phyloP scores from a whole-genome alignment of 1,284 basidiomycete genomes.

The Tranzscheliella williamsii region DNA sequence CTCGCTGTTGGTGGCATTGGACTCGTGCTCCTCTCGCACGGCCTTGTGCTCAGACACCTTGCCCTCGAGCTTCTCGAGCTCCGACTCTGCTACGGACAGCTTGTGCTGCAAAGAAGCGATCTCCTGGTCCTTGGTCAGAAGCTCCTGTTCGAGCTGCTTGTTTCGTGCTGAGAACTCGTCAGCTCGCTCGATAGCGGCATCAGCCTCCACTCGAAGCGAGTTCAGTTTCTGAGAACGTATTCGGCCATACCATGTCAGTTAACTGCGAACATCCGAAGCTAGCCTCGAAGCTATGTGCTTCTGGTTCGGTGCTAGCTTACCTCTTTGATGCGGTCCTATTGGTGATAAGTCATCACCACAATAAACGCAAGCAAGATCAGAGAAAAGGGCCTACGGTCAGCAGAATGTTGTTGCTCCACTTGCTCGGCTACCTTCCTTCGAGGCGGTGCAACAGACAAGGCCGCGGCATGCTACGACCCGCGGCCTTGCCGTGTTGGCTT shows the following conservation, averaged over 20 bases:
- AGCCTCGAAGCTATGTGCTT: too few relatives aligned
- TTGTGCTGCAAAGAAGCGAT: slow-evolving; percentile 81
- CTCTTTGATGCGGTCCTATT: slow-evolving; percentile 67
- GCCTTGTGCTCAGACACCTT: slow-evolving; percentile 75
- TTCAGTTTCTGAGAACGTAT: slow-evolving; percentile 66
- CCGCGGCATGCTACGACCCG: too few relatives aligned
- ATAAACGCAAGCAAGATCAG: background rate
- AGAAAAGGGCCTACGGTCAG: background rate
- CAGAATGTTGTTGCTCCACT: too few relatives aligned
- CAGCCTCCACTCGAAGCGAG: slow-evolving; percentile 81
- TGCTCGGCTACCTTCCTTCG: too few relatives aligned
- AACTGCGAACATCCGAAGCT: too few relatives aligned
- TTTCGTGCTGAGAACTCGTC: slow-evolving; percentile 57
- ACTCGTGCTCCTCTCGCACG: slow-evolving; percentile 73
- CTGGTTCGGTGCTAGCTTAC: too few relatives aligned
- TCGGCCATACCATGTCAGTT: background rate
- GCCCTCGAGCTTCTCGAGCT: slow-evolving; percentile 78
- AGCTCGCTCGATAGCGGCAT: slow-evolving; percentile 67
- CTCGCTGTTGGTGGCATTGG: slow-evolving; percentile 76
- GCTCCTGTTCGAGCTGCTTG: slow-evolving; percentile 71
- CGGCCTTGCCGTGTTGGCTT: too few relatives aligned
- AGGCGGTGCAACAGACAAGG: too few relatives aligned
- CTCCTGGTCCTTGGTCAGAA: slow-evolving; percentile 85
- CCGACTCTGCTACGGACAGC: slow-evolving; percentile 71
- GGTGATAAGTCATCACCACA: background rate